Conservation (phyloP, 768 basidiomycete species). For the Boletus huronensis region DNA sequence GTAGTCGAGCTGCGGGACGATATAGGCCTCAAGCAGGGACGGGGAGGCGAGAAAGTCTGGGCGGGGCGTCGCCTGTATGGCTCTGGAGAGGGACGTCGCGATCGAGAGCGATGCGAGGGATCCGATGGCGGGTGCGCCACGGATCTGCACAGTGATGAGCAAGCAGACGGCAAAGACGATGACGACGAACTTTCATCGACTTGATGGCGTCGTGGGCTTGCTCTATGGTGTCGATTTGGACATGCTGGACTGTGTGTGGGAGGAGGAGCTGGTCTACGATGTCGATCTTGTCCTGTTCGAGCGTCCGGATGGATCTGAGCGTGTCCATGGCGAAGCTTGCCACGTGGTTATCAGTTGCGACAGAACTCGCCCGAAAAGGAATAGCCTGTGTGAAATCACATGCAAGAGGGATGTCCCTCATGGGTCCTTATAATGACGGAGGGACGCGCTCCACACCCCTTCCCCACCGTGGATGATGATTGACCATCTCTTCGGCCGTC, state of each 20-base stretch:
- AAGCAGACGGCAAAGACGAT: neutral
- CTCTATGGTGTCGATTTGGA: slow-evolving; percentile 66
- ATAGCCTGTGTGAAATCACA: slow-evolving; percentile 30
- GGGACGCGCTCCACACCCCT: neutral
- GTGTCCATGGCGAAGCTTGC: slow-evolving; percentile 13
- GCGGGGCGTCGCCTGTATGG: slow-evolving; percentile 41
- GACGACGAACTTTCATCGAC: slow-evolving; percentile 74
- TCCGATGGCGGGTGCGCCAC: slow-evolving; percentile 94
- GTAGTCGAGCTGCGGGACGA: slow-evolving; percentile 61
- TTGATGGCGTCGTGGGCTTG: slow-evolving; percentile 94
- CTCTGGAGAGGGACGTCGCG: slow-evolving; percentile 57
- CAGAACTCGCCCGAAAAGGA: slow-evolving; percentile 19
- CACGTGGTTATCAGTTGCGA: neutral
- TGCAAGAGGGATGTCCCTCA: slow-evolving; percentile 17
- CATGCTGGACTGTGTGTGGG: slow-evolving; percentile 68
- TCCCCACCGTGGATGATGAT: slow-evolving; percentile 57
- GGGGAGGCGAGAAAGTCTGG: slow-evolving; percentile 58
- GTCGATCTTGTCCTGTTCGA: slow-evolving; percentile 55
- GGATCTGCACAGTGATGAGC: slow-evolving; percentile 45
- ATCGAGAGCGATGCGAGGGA: slow-evolving; percentile 85
- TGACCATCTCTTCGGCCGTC: slow-evolving; percentile 87
- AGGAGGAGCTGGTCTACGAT: slow-evolving; percentile 90
- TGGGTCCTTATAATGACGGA: slow-evolving; percentile 6
- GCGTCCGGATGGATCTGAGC: slow-evolving; percentile 40
- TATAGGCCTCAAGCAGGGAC: slow-evolving; percentile 47